These are phyloP conservation scores for Trichoderma afroharzianum DNA, from an alignment of 2,329 filamentous ascomycete species.

Conservation along the genomic window DNA sequence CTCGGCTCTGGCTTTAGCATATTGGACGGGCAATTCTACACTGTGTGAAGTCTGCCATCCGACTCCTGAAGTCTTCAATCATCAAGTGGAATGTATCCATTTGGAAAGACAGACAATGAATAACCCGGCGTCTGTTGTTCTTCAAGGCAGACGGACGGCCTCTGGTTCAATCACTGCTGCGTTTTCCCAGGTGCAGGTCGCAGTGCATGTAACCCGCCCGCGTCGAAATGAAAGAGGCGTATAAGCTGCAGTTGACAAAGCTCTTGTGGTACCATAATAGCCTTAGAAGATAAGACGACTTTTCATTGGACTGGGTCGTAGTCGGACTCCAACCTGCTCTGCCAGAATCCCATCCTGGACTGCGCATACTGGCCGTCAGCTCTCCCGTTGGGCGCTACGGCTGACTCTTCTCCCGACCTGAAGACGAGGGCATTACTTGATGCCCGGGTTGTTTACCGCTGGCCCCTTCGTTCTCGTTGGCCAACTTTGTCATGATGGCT, in stretches of 20 bases:
- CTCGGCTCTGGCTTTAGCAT: not conserved
- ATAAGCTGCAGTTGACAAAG: conserved; percentile 12
- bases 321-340: conserved; percentile 3
- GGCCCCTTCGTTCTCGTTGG: not conserved
- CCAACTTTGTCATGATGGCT: not conserved
- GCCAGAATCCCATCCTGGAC: not conserved
- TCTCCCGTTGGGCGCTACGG: not conserved
- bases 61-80: not conserved
- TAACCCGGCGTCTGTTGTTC: not conserved
- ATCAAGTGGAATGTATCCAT: too few relatives aligned
- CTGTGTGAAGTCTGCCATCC: not conserved
- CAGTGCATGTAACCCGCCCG: conserved; percentile 11
- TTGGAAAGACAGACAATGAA: not conserved
- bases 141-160: not conserved
- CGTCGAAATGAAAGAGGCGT: conserved; percentile 3
- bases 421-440: not conserved
- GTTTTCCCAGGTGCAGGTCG: not conserved
- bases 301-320: conserved; percentile 1
- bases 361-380: not conserved
- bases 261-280: conserved; percentile 13
- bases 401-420: not conserved
- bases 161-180: not conserved
- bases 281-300: not conserved
- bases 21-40: not conserved
- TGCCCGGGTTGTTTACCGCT: not conserved